Base-by-base conservation (phyloP, 2,329 filamentous ascomycete species). In the Stachybotrys chartarum region DNA sequence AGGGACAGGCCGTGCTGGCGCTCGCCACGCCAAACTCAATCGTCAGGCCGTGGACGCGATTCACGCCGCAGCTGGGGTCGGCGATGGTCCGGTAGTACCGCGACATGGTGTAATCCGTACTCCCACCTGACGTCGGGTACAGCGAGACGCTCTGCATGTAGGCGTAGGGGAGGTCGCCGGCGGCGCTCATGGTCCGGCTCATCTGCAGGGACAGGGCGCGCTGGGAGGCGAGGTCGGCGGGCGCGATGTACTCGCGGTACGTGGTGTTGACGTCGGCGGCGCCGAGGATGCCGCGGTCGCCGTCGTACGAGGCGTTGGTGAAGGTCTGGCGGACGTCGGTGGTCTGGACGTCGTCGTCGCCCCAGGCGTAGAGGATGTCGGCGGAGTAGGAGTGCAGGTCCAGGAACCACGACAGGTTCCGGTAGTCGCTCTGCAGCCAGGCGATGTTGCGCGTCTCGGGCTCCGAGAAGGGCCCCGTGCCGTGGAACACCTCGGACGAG, bases 341-440 rank as follows among this genome's bases (percentile, higher is more conserved):
- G 53, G 67, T 68, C 66, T 84, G 81, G 55, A 76, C 70, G 50
- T 78, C 72, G 59, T 84, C 80, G 58, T 80, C 77, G 24, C 81
- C 81, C 81, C 81, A 84, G 54, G 71, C 74, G 66, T 83, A 83
- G 14, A 84, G 67, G 17, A 85, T 70, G 35, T 76, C 57, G 3
- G 78, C 79, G 0, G 73, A 71, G 31, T 72, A 78, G 1, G 80
- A 82, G 71, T 85, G 82, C 49, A 84, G 71, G 59, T 85, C 82
- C 57, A 83, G 68, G 64, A 81, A 82, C 80, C 80, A 84, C 31
- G 76, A 72, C 50, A 84, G 67, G 49, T 75, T 74, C 51, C 70
- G 65, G 66, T 77, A 79, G 31, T 72, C 70, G 59, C 79, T 73
- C 63, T 83, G 69, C 7, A 81, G 65, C 68, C 77, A 82, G 56